phyloP scores from a whole-genome alignment of 805 yeast species.

The Saturnispora galanensis region DNA sequence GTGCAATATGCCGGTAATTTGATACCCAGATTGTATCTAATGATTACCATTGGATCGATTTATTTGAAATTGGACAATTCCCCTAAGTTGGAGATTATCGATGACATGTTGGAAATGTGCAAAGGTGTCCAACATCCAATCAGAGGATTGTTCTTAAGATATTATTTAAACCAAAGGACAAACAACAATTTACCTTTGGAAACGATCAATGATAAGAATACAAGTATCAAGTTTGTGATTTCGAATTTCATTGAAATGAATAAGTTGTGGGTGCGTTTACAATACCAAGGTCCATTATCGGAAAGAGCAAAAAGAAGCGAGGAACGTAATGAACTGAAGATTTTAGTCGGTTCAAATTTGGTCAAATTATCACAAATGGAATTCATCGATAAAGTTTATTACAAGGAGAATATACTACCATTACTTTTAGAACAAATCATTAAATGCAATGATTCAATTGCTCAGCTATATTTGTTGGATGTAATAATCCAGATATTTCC shows the following conservation, averaged over 20 bases:
- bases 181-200: slow-evolving; percentile 40
- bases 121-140: slow-evolving; percentile 95
- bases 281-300: slow-evolving; percentile 87
- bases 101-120: slow-evolving; percentile 97
- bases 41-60: slow-evolving; percentile 92
- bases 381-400: slow-evolving; percentile 47
- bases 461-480: slow-evolving; percentile 86
- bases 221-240: slow-evolving; percentile 68
- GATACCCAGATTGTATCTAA: slow-evolving; percentile 81
- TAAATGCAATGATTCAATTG: slow-evolving; percentile 84
- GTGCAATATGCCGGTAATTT: slow-evolving; percentile 95
- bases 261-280: slow-evolving; percentile 93
- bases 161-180: slow-evolving; percentile 78
- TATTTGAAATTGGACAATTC: slow-evolving; percentile 71
- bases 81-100: slow-evolving; percentile 77
- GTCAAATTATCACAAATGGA: slow-evolving; percentile 83
- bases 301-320: slow-evolving; percentile 64
- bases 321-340: slow-evolving; percentile 84
- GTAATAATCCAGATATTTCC: slow-evolving; percentile 93
- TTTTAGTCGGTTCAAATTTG: slow-evolving; percentile 85
- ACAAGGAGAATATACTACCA: slow-evolving; percentile 55
- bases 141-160: slow-evolving; percentile 81
- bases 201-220: slow-evolving; percentile 36
- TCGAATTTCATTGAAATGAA: slow-evolving; percentile 95
- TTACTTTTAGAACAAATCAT: slow-evolving; percentile 78